Percentiles rank a stretch among this genome's conserved stretches.
These are phyloP conservation scores for Talaromyces sp. DNA, from an alignment of 2,329 filamentous ascomycete genomes.

Conservation along the genomic window DNA sequence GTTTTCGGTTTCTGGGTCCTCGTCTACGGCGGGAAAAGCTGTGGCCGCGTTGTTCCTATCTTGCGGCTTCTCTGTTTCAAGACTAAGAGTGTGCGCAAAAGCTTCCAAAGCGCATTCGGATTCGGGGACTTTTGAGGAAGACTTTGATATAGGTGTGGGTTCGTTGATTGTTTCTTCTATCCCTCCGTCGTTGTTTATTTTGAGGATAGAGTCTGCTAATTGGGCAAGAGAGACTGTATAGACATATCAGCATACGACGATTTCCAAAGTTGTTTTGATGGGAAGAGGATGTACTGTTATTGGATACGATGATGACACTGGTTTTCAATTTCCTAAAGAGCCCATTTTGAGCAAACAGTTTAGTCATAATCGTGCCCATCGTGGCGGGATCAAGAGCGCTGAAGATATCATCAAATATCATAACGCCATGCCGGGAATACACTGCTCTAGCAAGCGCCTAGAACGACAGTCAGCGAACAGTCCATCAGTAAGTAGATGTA, in stretches of 20 bases:
- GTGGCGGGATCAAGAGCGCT: slow-evolving; percentile 15
- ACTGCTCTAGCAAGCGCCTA: slow-evolving; percentile 44
- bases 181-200: neutral
- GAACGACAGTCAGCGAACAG: neutral
- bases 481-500: neutral
- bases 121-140: neutral
- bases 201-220: neutral
- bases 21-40: neutral
- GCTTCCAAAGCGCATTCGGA: neutral
- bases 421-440: slow-evolving; percentile 37
- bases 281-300: neutral
- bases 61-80: neutral
- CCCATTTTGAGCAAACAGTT: neutral
- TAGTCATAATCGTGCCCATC: neutral
- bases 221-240: neutral
- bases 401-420: slow-evolving; percentile 16
- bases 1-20: neutral
- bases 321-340: neutral
- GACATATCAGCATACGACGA: neutral
- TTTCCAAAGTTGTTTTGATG: neutral
- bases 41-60: neutral
- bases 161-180: neutral
- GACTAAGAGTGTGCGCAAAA: neutral
- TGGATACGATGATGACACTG: neutral
- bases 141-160: neutral